These are phyloP conservation scores for Nakazawaea wickerhamii DNA, from an alignment of 805 yeast genomes.

Conservation along the genomic window DNA sequence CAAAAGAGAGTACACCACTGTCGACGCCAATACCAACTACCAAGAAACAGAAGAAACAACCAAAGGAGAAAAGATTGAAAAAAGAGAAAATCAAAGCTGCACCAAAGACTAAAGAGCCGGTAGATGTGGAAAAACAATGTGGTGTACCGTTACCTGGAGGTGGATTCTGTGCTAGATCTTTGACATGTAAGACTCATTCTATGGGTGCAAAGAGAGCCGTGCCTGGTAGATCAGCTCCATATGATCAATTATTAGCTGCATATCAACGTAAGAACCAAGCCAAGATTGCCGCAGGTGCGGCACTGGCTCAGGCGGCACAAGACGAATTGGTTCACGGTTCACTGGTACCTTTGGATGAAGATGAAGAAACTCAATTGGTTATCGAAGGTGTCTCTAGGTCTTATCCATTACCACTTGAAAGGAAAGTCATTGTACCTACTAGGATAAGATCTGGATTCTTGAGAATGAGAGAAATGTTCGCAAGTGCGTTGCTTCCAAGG, in stretches of 20 bases:
- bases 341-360: constrained; percentile 61
- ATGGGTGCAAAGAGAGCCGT: constrained; percentile 98
- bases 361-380: constrained; percentile 89
- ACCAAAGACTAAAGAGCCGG: constrained; percentile 70
- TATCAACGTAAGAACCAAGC: constrained; percentile 93
- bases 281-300: constrained; percentile 76
- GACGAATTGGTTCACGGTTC: constrained; percentile 53
- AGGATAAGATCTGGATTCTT: constrained; percentile 67
- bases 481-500: constrained; percentile 71
- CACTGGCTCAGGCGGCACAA: constrained; percentile 70
- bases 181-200: constrained; percentile 96
- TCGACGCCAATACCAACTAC: constrained; percentile 13
- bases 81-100: constrained; percentile 32
- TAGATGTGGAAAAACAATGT: constrained; percentile 90
- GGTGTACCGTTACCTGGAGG: constrained; percentile 93
- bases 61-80: constrained; percentile 26
- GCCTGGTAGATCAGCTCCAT: constrained; percentile 87
- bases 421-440: constrained; percentile 65
- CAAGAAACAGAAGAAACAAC: constrained; percentile 15
- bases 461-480: constrained; percentile 91
- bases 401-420: constrained; percentile 77
- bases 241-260: constrained; percentile 79
- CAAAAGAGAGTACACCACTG: constrained; percentile 19
- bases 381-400: constrained; percentile 82
- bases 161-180: constrained; percentile 91